Evolutionary conservation across 805 yeast genomes (phyloP), one percentile per base, ranked within the genome.

Genomic region (Barnettozyma pratensis): DNA sequence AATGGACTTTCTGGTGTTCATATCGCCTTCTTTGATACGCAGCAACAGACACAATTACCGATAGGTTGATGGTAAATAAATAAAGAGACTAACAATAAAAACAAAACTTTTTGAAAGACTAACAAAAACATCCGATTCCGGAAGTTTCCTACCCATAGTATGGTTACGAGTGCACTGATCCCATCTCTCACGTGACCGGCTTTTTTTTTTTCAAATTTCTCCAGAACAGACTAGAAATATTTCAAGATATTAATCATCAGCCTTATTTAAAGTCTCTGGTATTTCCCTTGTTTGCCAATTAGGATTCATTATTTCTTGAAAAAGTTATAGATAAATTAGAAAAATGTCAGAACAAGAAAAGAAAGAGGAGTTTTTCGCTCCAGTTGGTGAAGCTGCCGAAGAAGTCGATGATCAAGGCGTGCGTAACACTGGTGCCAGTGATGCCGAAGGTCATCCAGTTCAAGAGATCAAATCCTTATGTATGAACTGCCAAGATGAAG

Each of bases 391-490:
- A 41, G 76, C 76, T 36, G 86, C 79, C 25, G 76, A 75, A 55
- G 73, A 68, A 41, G 69, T 78, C 35, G 73, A 67, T 39, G 63
- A 59, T 26, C 71, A 70, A 39, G 83, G 77, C 28, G 73, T 85
- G 41, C 74, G 72, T 48, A 68, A 75, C 36, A 87, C 95, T 1
- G 96, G 94, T 26, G 92, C 91, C 27, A 70, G 70, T 5, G 97
- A 89, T 64, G 84, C 85, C 8, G 83, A 82, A 65, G 97, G 97
- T 5, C 94, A 89, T 57, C 96, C 97, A 2, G 96, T 94, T 19
- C 97, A 91, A 65, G 98, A 94, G 66, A 80, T 94, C 54, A 92
- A 92, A 63, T 89, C 97, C 7, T 70, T 94, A 37, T 94, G 99
- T 72, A 91, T 94, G 97, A 88, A 87, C 73, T 94, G 99, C 68